phyloP scores from a whole-genome alignment of 2,329 filamentous ascomycete genomes.

The Curvularia lunata region DNA sequence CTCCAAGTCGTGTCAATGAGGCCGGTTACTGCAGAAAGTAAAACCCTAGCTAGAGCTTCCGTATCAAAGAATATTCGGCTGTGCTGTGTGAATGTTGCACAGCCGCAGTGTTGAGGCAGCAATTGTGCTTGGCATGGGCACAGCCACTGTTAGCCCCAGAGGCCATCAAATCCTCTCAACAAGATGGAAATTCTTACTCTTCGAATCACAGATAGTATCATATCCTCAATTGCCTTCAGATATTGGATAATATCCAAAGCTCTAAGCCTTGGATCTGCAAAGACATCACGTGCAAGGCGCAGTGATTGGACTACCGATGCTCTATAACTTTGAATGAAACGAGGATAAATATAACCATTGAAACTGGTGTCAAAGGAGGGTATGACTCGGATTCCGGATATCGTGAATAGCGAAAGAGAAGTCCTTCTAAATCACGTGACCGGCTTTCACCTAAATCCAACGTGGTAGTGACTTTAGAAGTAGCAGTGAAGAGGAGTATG shows the following conservation, averaged over 20 bases:
- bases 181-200: background rate
- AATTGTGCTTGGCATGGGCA: background rate
- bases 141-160: background rate
- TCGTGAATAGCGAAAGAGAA: background rate
- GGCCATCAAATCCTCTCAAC: background rate
- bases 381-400: background rate
- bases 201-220: too few species aligned
- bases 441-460: background rate
- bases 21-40: too few species aligned
- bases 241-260: too few species aligned
- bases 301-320: too few species aligned
- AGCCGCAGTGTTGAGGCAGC: background rate
- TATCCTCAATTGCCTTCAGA: too few species aligned
- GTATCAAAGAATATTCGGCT: background rate
- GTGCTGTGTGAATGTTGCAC: background rate
- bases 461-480: background rate
- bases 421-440: background rate
- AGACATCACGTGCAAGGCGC: too few species aligned
- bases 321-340: too few species aligned
- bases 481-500: too few species aligned
- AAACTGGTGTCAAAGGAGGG: too few species aligned
- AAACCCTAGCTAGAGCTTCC: background rate
- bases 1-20: too few species aligned
- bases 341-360: too few species aligned
- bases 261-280: too few species aligned